Evolutionary conservation across 1,284 basidiomycete species (phyloP).

Genomic region (Pisolithus thermaeus): DNA sequence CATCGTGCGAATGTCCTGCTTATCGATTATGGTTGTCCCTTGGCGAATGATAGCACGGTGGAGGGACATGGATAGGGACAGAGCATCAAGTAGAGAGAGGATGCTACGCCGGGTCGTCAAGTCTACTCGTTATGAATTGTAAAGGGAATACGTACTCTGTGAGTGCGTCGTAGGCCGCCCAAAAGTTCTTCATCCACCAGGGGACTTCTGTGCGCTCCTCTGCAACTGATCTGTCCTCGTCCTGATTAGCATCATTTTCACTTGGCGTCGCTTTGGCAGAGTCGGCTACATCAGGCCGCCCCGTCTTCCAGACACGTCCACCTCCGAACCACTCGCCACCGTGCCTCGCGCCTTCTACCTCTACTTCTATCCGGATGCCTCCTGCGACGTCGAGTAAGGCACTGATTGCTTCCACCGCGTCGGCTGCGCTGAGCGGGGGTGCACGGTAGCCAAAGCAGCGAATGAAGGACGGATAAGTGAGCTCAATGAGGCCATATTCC

Average conservation of each 20-base stretch:
- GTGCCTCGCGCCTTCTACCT: conserved; percentile 75
- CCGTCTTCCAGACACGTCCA: conserved; percentile 54
- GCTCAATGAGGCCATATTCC: conserved; percentile 94
- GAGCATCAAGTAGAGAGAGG: conserved; percentile 64
- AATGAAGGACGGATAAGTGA: conserved; percentile 90
- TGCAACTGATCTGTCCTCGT: conserved; percentile 26
- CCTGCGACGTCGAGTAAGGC: conserved; percentile 90
- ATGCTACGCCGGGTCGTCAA: conserved; percentile 43
- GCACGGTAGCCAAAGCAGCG: conserved; percentile 87
- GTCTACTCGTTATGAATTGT: background rate
- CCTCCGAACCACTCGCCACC: conserved; percentile 91
- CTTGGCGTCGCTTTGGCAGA: conserved; percentile 37
- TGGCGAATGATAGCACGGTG: conserved; percentile 91
- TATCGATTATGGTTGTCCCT: conserved; percentile 94
- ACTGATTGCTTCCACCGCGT: conserved; percentile 87
- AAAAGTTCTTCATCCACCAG: conserved; percentile 90
- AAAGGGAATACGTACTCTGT: conserved; percentile 60
- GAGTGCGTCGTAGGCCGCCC: conserved; percentile 88
- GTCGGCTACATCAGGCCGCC: conserved; percentile 39
- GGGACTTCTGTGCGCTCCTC: conserved; percentile 45
- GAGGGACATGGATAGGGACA: conserved; percentile 85
- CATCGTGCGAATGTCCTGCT: conserved; percentile 80
- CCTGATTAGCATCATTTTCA: conserved; percentile 16
- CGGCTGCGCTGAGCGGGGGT: conserved; percentile 84
- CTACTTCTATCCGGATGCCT: conserved; percentile 86